Conservation (phyloP, 2,329 filamentous ascomycete species). For the Colletotrichum shisoi region DNA sequence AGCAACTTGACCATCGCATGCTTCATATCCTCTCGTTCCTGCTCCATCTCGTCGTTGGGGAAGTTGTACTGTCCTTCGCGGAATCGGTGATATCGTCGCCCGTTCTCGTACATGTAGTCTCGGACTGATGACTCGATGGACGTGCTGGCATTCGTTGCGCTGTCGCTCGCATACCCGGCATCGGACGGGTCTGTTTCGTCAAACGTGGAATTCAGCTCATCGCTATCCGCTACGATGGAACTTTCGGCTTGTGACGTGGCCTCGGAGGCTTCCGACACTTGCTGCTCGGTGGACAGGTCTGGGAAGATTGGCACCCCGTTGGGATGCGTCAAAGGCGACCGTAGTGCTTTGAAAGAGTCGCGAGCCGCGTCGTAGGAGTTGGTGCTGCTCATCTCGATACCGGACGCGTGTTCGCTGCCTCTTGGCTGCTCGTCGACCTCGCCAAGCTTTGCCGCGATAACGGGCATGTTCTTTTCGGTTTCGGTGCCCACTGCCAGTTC, state of each 20-base stretch:
- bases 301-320: conserved; percentile 52
- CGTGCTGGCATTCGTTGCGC: conserved; percentile 49
- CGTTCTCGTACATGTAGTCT: conserved; percentile 63
- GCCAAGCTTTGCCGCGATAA: not conserved
- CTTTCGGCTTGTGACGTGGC: conserved; percentile 50
- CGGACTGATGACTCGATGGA: conserved; percentile 53
- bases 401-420: not conserved
- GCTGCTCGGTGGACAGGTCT: conserved; percentile 47
- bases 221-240: conserved; percentile 49
- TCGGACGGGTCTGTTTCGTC: conserved; percentile 44
- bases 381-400: not conserved
- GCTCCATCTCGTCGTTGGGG: conserved; percentile 67
- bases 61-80: conserved; percentile 64
- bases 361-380: not conserved
- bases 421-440: not conserved
- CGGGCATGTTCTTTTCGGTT: not conserved
- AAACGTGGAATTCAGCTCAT: conserved; percentile 41
- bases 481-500: not conserved
- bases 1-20: conserved; percentile 61
- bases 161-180: conserved; percentile 52
- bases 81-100: conserved; percentile 66
- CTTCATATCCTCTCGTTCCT: conserved; percentile 66
- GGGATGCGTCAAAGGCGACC: conserved; percentile 49
- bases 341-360: conserved; percentile 35
- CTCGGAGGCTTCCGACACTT: conserved; percentile 49